A percentile compares a stretch with the other conserved stretches of the same genome.
phyloP scores from a whole-genome alignment of 805 yeast genomes.

The Barnettozyma siamensis region DNA sequence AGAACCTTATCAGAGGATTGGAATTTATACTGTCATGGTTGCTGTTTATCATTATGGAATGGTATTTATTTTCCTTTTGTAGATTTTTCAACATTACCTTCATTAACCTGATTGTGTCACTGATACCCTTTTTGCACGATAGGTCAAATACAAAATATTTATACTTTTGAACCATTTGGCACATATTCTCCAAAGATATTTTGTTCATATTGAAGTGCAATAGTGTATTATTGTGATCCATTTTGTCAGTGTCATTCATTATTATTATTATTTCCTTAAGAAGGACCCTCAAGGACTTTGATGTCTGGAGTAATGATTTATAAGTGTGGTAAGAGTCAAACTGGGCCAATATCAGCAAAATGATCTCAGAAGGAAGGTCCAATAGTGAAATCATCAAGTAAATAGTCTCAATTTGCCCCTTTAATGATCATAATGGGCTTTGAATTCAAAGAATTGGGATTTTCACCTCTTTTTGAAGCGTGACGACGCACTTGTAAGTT shows the following conservation, averaged over 20 bases:
- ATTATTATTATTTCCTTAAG: conserved; percentile 11
- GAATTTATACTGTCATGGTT: conserved; percentile 3
- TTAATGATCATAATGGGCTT: background rate
- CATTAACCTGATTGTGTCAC: conserved; percentile 7
- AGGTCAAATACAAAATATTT: conserved; percentile 15
- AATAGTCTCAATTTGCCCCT: background rate
- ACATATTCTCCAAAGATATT: conserved; percentile 8
- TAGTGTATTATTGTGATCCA: background rate
- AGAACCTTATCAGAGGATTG: conserved; percentile 10
- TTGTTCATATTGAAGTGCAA: conserved; percentile 6
- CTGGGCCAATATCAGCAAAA: conserved; percentile 7
- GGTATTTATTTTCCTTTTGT: conserved; percentile 10
- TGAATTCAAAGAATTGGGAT: background rate
- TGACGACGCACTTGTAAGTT: no score
- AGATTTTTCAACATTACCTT: conserved; percentile 13
- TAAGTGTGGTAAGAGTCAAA: conserved; percentile 11
- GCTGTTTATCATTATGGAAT: conserved; percentile 11
- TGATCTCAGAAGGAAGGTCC: conserved; percentile 15
- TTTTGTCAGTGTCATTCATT: conserved; percentile 5
- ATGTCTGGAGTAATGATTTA: conserved; percentile 10
- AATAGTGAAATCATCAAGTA: conserved; percentile 4
- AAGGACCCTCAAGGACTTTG: conserved; percentile 3
- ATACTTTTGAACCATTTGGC: conserved; percentile 6
- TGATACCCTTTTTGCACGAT: background rate
- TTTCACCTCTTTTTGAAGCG: background rate